Percentiles rank a stretch among this genome's conserved stretches.
phyloP scores from a whole-genome alignment of 768 basidiomycete genomes.

The Tephrocybe sp. region DNA sequence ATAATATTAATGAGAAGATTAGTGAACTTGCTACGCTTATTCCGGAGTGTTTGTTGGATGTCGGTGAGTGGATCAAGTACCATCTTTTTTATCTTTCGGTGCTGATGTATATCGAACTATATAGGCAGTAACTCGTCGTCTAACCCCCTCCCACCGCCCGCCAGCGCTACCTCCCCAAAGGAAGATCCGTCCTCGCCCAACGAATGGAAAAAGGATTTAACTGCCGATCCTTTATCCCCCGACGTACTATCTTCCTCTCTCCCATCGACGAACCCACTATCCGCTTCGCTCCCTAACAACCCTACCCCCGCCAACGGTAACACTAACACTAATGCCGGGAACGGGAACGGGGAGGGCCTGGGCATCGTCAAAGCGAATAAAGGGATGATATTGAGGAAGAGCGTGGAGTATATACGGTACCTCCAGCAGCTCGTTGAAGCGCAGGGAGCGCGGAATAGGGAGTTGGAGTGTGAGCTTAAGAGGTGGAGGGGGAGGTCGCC shows the following conservation, averaged over 20 bases:
- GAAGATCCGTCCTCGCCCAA: conserved; percentile 15
- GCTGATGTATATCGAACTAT: neutral
- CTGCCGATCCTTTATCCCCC: too few species aligned
- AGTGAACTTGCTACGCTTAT: too few species aligned
- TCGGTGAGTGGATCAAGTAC: conserved; percentile 4
- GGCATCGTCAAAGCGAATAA: conserved; percentile 85
- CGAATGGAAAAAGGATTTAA: conserved; percentile 17
- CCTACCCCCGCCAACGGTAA: neutral
- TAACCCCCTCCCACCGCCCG: neutral
- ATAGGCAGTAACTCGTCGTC: too few species aligned
- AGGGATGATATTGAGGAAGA: conserved; percentile 88
- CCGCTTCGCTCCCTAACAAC: neutral
- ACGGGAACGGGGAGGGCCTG: conserved; percentile 24
- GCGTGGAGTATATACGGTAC: conserved; percentile 77
- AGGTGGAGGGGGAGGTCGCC: conserved; percentile 26
- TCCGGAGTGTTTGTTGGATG: too few species aligned
- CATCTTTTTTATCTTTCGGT: neutral
- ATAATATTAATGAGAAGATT: too few species aligned
- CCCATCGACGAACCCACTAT: neutral
- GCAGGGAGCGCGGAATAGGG: conserved; percentile 74
- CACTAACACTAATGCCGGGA: too few species aligned
- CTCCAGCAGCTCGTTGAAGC: conserved; percentile 83
- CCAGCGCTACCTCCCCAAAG: conserved; percentile 6
- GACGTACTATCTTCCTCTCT: neutral
- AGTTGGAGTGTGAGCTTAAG: conserved; percentile 72